Base-by-base conservation (phyloP, 2,329 filamentous ascomycete species). In the Trichoderma sp. region DNA sequence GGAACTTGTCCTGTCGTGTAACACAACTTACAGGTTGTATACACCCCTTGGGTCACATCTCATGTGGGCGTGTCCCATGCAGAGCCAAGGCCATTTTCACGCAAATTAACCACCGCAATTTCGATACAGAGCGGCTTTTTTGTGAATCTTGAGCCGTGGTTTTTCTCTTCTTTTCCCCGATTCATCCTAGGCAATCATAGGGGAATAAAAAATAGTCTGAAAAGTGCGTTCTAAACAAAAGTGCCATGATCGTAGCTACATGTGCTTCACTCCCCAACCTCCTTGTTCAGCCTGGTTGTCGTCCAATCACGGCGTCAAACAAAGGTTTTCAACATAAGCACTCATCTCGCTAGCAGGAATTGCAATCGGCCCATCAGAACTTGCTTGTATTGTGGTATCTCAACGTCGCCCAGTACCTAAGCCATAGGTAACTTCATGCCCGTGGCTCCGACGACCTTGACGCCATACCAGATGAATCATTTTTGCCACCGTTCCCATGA, bases 381-480 rank as follows among this genome's bases (percentile, higher is more conserved):
- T 69, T 38, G 56, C 24, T 38, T 11, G 18, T 63, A 65, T 65
- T 33, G 45, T 75, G 74, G 74, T 75, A 75, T 75, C 71, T 78
- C 76, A 33, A 18, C 53, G 64, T 78, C 76, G 33, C 69, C 29
- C 71, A 67, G 59, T 31, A 62, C 18, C 67, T 41, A 68, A 74
- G 60, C 56, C 64, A 27, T 35, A 56, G 50, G 50, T 24, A 69
- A 80, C 79, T 27, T 77, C 41, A 75, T 82, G 81, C 16, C 83
- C 82, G 14, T 81, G 80, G 53, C 27, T 31, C 29, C 45, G 24
- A 64, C 16, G 35, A 53, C 74, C 74, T 33, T 35, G 18, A 71
- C 59, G 21, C 74, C 66, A 45, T 50, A 59, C 60, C 60, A 41
- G 38, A 53, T 35, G 29, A 66, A 50, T 35, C 18, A 24, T 38